Base-by-base conservation (phyloP, 192 early-diverging fungal genomes). In the Coemansia sp. region DNA sequence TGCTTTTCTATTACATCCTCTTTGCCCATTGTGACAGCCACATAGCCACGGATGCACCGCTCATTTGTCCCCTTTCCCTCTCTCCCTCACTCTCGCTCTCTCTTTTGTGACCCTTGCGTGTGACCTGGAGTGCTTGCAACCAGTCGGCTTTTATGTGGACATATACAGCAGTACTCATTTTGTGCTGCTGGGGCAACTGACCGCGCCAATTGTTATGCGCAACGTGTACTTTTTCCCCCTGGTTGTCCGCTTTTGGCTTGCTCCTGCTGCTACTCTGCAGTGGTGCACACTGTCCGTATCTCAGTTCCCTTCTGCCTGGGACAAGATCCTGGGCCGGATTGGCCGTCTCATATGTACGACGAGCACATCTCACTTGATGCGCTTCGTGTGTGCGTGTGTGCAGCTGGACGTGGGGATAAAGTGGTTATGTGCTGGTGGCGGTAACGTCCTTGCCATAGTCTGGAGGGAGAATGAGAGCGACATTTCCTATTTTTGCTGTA, bases 201-300 rank as follows among this genome's bases (percentile, higher is more conserved):
- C 54, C 54, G 54, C 54, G 51, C 54, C 54, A 55, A 55, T 55
- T 55, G 54, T 31, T 31, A 10, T 55, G 54, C n/a, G 54, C 54
- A 55, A 55, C 54, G 54, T 55, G 67, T 71, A 38, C 38, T 54
- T 63, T 63, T 46, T 18, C 43, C 67, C 29, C 65, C 49, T 43
- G 29, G 27, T 36, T 22, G 34, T 33, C 29, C 29, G 29, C 24
- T 47, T 65, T 72, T 73, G 41, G 64, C 57, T 65, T 49, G 64
- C 57, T 36, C 40, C 34, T 77, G 51, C 59, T 29, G 44, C 49
- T 46, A 22, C 49, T 20, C 49, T 55, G 12, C 54, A 31, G 54
- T 13, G 13, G 27, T 55, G 54, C 27, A 13, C 24, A 15, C 54
- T 31, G 12, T 55, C 54, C 11, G 27, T 31, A 9, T n/a, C 29